These are phyloP conservation scores for Entomortierella lignicola DNA, from an alignment of 192 early-diverging fungal genomes.

Conservation along the genomic window DNA sequence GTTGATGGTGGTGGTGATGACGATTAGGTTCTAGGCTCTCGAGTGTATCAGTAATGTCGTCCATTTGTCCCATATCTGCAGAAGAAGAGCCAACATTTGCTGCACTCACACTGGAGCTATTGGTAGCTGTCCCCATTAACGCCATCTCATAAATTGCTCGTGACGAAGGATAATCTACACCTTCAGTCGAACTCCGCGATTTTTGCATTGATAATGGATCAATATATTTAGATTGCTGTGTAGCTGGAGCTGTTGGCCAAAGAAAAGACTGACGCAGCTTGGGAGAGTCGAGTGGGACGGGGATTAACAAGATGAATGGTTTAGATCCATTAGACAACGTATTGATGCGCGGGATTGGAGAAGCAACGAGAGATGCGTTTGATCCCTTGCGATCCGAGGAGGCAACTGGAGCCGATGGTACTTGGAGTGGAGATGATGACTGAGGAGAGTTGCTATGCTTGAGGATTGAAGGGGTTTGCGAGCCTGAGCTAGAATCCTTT, in stretches of 20 bases:
- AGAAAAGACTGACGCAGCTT: slow-evolving; percentile 37
- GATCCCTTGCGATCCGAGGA: slow-evolving; percentile 12
- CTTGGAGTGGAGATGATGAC: slow-evolving; percentile 8
- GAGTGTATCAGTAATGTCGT: neutral
- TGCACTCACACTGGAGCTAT: neutral
- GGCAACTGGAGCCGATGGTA: neutral
- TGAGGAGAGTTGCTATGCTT: slow-evolving; percentile 7
- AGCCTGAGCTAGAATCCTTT: neutral
- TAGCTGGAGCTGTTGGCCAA: slow-evolving; percentile 31
- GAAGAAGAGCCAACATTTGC: neutral
- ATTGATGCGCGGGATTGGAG: neutral
- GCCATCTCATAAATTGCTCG: slow-evolving; percentile 10
- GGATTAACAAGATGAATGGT: slow-evolving; percentile 36
- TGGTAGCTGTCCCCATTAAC: neutral
- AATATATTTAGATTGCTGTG: neutral
- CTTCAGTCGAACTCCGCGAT: neutral
- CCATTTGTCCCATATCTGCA: too few species aligned
- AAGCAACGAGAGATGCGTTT: slow-evolving; percentile 2
- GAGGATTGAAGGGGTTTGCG: neutral
- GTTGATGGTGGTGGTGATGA: neutral
- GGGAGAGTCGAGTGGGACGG: slow-evolving; percentile 24
- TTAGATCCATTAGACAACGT: slow-evolving; percentile 1
- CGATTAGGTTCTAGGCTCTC: neutral
- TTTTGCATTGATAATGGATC: neutral
- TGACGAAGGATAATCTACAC: neutral